Evolutionary conservation across 1,284 basidiomycete species (phyloP).

Genomic region (Ceratobasidium theobromae): DNA sequence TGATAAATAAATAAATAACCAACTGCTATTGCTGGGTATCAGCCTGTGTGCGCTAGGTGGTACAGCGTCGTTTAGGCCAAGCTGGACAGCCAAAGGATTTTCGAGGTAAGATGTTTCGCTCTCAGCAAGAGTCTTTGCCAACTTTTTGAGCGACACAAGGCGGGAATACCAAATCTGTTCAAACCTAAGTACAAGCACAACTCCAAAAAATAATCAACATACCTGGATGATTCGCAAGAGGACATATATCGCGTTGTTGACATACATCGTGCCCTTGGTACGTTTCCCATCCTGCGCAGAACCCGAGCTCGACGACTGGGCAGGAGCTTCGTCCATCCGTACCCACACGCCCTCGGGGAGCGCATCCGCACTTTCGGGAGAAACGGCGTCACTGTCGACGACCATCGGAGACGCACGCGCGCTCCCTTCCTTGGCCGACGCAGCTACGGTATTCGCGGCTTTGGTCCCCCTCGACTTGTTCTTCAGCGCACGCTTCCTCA

Average conservation of each 20-base stretch:
- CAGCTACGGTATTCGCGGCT: no score
- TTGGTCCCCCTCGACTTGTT: conserved; percentile 44
- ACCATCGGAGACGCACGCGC: conserved; percentile 36
- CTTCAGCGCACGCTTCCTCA: conserved; percentile 76
- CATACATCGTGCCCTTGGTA: conserved; percentile 68
- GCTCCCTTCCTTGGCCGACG: conserved; percentile 26
- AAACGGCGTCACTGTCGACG: conserved; percentile 34
- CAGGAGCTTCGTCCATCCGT: conserved; percentile 28
- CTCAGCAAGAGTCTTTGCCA: conserved; percentile 52
- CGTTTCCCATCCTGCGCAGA: conserved; percentile 35
- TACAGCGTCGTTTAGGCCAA: conserved; percentile 60
- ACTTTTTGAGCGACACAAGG: conserved; percentile 75
- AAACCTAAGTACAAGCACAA: conserved; percentile 12
- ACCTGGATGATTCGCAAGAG: conserved; percentile 87
- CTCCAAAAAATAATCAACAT: conserved; percentile 40
- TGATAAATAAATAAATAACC: not conserved
- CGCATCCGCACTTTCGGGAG: not conserved
- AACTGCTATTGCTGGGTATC: conserved; percentile 24
- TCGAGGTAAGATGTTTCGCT: conserved; percentile 32
- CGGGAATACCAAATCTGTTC: conserved; percentile 83
- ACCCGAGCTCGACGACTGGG: not conserved
- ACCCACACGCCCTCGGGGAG: conserved; percentile 35
- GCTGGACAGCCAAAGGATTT: conserved; percentile 57
- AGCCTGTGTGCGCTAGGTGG: conserved; percentile 45
- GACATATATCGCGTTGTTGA: conserved; percentile 91